Conservation (phyloP, 2,329 filamentous ascomycete genomes). For the Monilinia vaccinii-corymbosi region DNA sequence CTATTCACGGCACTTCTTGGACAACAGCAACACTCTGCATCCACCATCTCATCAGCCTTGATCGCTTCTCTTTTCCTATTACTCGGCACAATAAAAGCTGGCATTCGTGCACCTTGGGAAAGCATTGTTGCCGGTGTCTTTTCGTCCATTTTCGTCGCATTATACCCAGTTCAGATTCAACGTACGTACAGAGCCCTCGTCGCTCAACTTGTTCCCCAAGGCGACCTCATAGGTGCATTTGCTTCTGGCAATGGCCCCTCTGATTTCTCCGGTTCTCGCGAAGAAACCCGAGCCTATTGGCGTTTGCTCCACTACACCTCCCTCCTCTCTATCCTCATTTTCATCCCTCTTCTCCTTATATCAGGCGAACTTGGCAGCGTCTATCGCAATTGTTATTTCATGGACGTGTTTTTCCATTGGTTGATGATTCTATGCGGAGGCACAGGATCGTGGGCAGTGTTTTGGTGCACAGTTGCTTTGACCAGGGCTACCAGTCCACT, state of each 20-base stretch:
- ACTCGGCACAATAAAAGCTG: conserved; percentile 30
- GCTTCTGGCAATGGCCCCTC: conserved; percentile 13
- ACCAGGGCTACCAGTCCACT: conserved; percentile 42
- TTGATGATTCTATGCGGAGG: conserved; percentile 41
- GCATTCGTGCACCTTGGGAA: conserved; percentile 40
- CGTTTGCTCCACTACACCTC: conserved; percentile 43
- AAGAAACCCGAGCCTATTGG: conserved; percentile 43
- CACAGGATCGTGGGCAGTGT: conserved; percentile 39
- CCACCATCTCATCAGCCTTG: conserved; percentile 40
- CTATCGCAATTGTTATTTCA: conserved; percentile 42
- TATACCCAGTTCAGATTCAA: conserved; percentile 42
- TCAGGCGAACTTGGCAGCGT: conserved; percentile 41
- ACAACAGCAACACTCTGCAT: conserved; percentile 37
- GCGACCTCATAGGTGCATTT: conserved; percentile 35
- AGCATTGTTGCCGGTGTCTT: conserved; percentile 43
- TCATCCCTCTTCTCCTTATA: conserved; percentile 40
- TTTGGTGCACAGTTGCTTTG: conserved; percentile 38
- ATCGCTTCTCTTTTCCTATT: conserved; percentile 41
- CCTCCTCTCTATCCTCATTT: conserved; percentile 38
- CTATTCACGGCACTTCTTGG: conserved; percentile 39
- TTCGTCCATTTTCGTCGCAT: conserved; percentile 41
- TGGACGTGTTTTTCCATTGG: conserved; percentile 48
- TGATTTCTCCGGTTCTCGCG: conserved; percentile 30
- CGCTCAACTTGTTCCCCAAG: conserved; percentile 34
- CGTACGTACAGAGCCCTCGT: conserved; percentile 41